A percentile compares a stretch with the other conserved stretches of the same genome.
phyloP scores from a whole-genome alignment of 192 early-diverging fungal species.

The Kappamyces sp. region DNA sequence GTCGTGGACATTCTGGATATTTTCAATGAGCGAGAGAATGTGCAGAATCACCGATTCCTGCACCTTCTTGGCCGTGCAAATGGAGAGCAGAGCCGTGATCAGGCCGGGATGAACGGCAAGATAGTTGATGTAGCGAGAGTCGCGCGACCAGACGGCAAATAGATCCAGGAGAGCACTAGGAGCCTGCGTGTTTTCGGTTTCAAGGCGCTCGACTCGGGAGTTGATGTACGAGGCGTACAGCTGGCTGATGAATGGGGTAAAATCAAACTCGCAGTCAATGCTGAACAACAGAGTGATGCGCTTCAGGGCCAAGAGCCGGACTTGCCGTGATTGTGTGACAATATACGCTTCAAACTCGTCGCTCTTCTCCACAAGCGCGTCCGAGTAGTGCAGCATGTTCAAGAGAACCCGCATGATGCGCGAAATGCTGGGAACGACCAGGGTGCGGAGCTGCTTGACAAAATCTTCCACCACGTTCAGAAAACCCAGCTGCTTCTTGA shows the following conservation, averaged over 20 bases:
- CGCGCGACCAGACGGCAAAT: slow-evolving; percentile 69
- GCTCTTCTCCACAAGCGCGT: slow-evolving; percentile 35
- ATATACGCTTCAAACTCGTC: slow-evolving; percentile 12
- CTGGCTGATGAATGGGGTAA: slow-evolving; percentile 63
- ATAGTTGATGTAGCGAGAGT: slow-evolving; percentile 56
- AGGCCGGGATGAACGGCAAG: slow-evolving; percentile 60
- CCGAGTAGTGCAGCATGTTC: slow-evolving; percentile 63
- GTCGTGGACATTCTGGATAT: slow-evolving; percentile 53
- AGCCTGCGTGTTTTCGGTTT: slow-evolving; percentile 81
- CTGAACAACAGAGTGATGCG: slow-evolving; percentile 74
- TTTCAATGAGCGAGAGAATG: slow-evolving; percentile 63
- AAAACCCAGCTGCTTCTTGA: slow-evolving; percentile 74
- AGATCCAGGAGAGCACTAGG: slow-evolving; percentile 74
- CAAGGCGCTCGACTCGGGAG: slow-evolving; percentile 62
- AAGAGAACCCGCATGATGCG: slow-evolving; percentile 68
- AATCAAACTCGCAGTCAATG: slow-evolving; percentile 68
- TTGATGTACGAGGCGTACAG: slow-evolving; percentile 70
- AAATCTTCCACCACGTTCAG: slow-evolving; percentile 72
- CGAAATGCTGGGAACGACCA: slow-evolving; percentile 65
- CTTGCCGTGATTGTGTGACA: slow-evolving; percentile 47
- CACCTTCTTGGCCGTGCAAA: slow-evolving; percentile 76
- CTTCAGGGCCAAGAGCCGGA: slow-evolving; percentile 67
- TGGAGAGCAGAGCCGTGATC: slow-evolving; percentile 61
- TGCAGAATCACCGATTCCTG: slow-evolving; percentile 61
- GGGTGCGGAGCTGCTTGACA: slow-evolving; percentile 72